Base-by-base conservation (phyloP, 2,329 filamentous ascomycete genomes). In the Ceratocystiopsis sp. region DNA sequence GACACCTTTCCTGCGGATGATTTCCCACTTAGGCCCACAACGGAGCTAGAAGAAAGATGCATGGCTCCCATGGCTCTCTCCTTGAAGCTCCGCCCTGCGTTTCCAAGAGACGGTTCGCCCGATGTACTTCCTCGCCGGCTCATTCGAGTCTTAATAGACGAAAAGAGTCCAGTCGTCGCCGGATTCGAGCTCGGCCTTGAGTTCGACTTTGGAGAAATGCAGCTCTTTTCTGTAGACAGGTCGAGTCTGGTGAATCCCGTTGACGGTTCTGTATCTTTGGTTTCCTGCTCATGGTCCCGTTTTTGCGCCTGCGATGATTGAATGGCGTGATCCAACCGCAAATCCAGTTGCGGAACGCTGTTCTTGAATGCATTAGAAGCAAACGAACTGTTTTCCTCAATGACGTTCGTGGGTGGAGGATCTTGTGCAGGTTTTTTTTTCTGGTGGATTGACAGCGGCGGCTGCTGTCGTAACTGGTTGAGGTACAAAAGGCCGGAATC, bases 101-200 rank as follows among this genome's bases (percentile, higher is more conserved):
- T 37, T 15, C 21, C 29, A 13, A n/a, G 36, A 37, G 33, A 32
- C 16, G 37, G 13, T 2, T 43, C 36, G 36, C 46, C 48, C 5
- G 49, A 45, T 5, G 36, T 39, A 17, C 47, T 48, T 45, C 43
- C 44, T 9, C 44, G 41, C 12, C 47, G 46, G 40, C 48, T 42
- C 2, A 52, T 49, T n/a, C 45, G 48, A 15, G 44, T 42, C 37
- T 44, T 50, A 18, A 52, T 45, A 1, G 45, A 45, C 5, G 49
- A 47, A 9, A 51, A 38, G 4, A 52, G 37, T 2, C 50, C 43
- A 8, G 40, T 41, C 2, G 45, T 16, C 1, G 35, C 33, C 15
- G 45, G n/a, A 3, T 45, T 42, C 1, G 45, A 29, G 17, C 12
- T 42, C 2, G 47, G 41, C 1, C 42, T 34, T 1, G 45, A 18